Conservation (phyloP, 306 rosid genomes). For the Adenanthera pavonina region DNA sequence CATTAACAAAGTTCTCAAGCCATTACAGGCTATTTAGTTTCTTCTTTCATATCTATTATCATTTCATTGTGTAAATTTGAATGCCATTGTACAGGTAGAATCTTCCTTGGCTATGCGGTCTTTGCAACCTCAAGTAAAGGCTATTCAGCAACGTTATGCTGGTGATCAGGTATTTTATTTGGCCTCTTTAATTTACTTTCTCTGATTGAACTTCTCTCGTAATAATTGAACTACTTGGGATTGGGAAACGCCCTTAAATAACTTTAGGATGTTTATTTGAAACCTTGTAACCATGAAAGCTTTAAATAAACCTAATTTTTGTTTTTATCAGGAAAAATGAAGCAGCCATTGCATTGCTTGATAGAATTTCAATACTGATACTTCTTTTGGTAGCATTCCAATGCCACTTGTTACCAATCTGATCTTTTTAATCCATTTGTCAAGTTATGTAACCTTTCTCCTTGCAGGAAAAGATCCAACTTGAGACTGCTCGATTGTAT, state of each 20-base stretch:
- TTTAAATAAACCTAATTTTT: neutral
- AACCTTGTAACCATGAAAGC: slow-evolving; percentile 10
- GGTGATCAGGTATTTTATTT: slow-evolving; percentile 79
- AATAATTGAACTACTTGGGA: slow-evolving; percentile 10
- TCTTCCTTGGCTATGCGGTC: slow-evolving; percentile 91
- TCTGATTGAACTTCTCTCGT: slow-evolving; percentile 3
- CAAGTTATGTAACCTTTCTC: slow-evolving; percentile 37
- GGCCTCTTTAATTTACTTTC: slow-evolving; percentile 30
- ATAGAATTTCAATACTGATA: slow-evolving; percentile 13
- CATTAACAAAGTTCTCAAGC: neutral
- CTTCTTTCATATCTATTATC: neutral
- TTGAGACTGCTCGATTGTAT: slow-evolving; percentile 89
- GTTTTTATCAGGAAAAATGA: slow-evolving; percentile 3
- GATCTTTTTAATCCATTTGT: slow-evolving; percentile 21
- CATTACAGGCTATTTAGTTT: neutral
- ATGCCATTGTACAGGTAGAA: slow-evolving; percentile 64
- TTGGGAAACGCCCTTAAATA: neutral
- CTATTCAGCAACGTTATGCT: slow-evolving; percentile 83
- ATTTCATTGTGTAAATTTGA: neutral
- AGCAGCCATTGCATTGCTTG: slow-evolving; percentile 12
- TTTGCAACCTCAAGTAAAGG: slow-evolving; percentile 90
- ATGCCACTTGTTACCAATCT: neutral
- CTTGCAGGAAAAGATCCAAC: slow-evolving; percentile 93
- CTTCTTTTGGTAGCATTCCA: slow-evolving; percentile 34
- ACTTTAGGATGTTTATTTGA: slow-evolving; percentile 10